Evolutionary conservation across 306 rosid species (phyloP), one percentile per base, ranked within the genome.

Genomic region (Chamaecrista fasciculata): DNA sequence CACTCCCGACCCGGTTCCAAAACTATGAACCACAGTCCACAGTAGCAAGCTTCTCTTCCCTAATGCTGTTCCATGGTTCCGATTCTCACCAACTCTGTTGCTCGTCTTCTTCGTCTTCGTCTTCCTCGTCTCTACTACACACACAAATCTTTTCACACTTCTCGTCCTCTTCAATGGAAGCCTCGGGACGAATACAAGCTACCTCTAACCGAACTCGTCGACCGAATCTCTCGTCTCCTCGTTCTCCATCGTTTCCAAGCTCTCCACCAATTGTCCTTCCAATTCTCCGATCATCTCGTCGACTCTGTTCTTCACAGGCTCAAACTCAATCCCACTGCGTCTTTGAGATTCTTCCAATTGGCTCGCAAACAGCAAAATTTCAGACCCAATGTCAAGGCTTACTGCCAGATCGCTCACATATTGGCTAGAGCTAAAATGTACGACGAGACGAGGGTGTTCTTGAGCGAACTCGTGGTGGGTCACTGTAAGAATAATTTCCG

Each of bases 241-340:
- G 71, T 90, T 64, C 96, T 83, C 68, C 71, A 67, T 43, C 91
- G 98, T 6, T 68, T 69, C 67, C 70, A 86, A 34, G 86, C 89
- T 50, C 78, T 89, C 36, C 14, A 15, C 67, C 69, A 69, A 11
- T 84, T 87, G 66, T 71, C 83, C 29, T 86, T 87, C 58, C 67
- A 58, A 4, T 83, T 81, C 80, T 82, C 96, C 47, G 91, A 92
- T 59, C 61, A 72, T n/a, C 88, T 93, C 71, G 70, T 88, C 53
- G 87, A 86, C 75, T 60, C 86, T 60, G 79, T 93, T 57, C 91
- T 93, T 65, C 84, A 83, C n/a, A 86, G 76, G 24, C 93, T 90
- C 78, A 82, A 83, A 56, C 75, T 81, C 16, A 80, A 86, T 69
- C 96, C 96, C 43, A 0, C 51, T 48, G 83, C 96, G 36, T 84